A percentile compares a stretch with the other conserved stretches of the same genome.
Evolutionary conservation across 768 basidiomycete species (phyloP).

Genomic region (Collybia mongolica): DNA sequence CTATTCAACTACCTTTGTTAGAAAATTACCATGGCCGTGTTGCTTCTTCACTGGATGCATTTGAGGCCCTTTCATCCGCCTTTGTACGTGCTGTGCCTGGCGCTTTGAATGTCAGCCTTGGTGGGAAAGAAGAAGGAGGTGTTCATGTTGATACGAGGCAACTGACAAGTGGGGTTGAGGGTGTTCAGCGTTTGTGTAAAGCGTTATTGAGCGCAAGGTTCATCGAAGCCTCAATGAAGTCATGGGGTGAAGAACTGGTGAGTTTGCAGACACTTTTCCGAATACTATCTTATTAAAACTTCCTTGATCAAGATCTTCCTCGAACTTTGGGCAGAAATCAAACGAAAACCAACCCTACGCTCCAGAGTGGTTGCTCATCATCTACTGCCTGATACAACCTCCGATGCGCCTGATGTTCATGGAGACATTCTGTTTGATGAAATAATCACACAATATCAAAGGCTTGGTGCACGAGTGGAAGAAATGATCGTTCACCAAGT

Average conservation of each 20-base stretch:
- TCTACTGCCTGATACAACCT: slow-evolving; percentile 47
- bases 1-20: slow-evolving; percentile 83
- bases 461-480: slow-evolving; percentile 68
- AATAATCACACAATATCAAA: slow-evolving; percentile 62
- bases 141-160: slow-evolving; percentile 55
- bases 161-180: slow-evolving; percentile 82
- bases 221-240: slow-evolving; percentile 64
- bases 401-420: slow-evolving; percentile 30
- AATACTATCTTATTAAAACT: too few species aligned
- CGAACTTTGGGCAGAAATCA: slow-evolving; percentile 84
- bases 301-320: slow-evolving; percentile 75
- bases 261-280: slow-evolving; percentile 19
- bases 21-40: slow-evolving; percentile 78
- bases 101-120: slow-evolving; percentile 67
- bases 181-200: slow-evolving; percentile 81
- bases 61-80: slow-evolving; percentile 86
- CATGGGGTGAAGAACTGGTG: slow-evolving; percentile 91
- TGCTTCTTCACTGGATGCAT: slow-evolving; percentile 85
- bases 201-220: slow-evolving; percentile 81
- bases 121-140: slow-evolving; percentile 37
- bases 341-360: slow-evolving; percentile 55
- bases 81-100: slow-evolving; percentile 93
- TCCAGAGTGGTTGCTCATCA: slow-evolving; percentile 46
- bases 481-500: slow-evolving; percentile 86
- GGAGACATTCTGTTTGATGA: slow-evolving; percentile 80